These are phyloP conservation scores for Phytopythium montanum DNA, from an alignment of 352 stramenopile genomes.

Conservation along the genomic window DNA sequence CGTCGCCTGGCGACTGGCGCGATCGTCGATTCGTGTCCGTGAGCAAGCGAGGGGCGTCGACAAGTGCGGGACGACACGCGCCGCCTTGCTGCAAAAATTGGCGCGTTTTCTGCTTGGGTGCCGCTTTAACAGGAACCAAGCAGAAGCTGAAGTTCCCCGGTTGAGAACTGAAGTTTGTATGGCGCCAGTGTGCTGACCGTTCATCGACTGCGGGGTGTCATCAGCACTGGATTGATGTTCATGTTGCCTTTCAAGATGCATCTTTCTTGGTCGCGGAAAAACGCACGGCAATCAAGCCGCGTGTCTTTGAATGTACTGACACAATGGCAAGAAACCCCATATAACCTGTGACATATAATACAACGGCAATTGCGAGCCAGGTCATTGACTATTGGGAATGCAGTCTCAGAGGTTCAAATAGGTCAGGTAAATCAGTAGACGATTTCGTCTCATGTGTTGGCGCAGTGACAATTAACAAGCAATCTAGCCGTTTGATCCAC, in stretches of 20 bases:
- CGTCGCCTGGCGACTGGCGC: background rate
- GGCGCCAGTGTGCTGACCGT: background rate
- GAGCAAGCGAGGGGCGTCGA: background rate
- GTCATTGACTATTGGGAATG: background rate
- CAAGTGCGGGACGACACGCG: conserved; percentile 5
- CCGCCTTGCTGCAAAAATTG: background rate
- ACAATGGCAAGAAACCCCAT: background rate
- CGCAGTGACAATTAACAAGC: too few species aligned
- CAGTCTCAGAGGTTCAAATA: background rate
- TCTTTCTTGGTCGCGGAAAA: background rate
- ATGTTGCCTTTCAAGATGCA: background rate
- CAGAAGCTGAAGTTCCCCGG: background rate
- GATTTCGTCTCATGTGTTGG: too few species aligned
- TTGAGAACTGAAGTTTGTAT: background rate
- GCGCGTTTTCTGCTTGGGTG: conserved; percentile 3
- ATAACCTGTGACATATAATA: background rate
- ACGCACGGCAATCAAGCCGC: background rate
- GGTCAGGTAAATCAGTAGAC: conserved; percentile 1
- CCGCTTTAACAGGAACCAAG: conserved; percentile 1
- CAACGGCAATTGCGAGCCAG: background rate
- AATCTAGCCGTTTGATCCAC: background rate
- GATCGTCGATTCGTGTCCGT: background rate
- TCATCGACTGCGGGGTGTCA: too few species aligned
- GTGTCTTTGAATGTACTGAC: background rate
- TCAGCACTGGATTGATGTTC: too few species aligned